A percentile compares a stretch with the other conserved stretches of the same genome.
These are phyloP conservation scores for Penicillium coprophilum DNA, from an alignment of 495 filamentous ascomycete species.

Conservation along the genomic window DNA sequence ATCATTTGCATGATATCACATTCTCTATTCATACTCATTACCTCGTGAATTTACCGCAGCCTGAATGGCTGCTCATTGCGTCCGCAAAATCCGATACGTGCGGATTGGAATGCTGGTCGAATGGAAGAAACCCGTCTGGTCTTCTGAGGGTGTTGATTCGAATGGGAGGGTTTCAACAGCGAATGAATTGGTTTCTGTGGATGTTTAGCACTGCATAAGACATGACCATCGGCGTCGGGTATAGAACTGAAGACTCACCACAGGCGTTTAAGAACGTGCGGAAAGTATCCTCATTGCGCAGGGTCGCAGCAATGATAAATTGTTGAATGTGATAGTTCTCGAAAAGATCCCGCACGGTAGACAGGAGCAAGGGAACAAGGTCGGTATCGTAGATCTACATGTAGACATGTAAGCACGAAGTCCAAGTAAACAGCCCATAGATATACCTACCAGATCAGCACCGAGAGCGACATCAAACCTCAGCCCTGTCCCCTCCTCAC, in stretches of 20 bases:
- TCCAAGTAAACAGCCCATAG: not conserved
- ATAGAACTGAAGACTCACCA: slow-evolving; percentile 43
- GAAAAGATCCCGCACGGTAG: slow-evolving; percentile 56
- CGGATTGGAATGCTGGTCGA: slow-evolving; percentile 51
- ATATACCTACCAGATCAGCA: slow-evolving; percentile 46
- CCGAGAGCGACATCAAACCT: slow-evolving; percentile 51
- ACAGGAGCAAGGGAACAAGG: slow-evolving; percentile 56
- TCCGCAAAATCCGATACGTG: slow-evolving; percentile 37
- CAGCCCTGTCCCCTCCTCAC: slow-evolving; percentile 5
- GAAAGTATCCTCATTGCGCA: slow-evolving; percentile 65
- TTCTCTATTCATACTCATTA: slow-evolving; percentile 12
- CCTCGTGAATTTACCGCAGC: slow-evolving; percentile 5
- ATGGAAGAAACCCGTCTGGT: slow-evolving; percentile 61
- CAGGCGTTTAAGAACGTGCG: slow-evolving; percentile 55
- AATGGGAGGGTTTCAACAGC: slow-evolving; percentile 44
- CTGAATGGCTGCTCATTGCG: not conserved
- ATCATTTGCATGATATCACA: slow-evolving; percentile 8
- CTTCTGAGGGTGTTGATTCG: slow-evolving; percentile 39
- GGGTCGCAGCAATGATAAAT: slow-evolving; percentile 59
- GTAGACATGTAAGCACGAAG: slow-evolving; percentile 4
- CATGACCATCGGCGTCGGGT: not conserved
- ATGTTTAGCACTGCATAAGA: slow-evolving; percentile 2
- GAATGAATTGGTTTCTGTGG: slow-evolving; percentile 38
- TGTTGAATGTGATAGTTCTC: slow-evolving; percentile 43
- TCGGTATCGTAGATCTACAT: slow-evolving; percentile 64